Evolutionary conservation across 2,329 filamentous ascomycete species (phyloP).

Genomic region (Pseudophaeomoniella oleicola): DNA sequence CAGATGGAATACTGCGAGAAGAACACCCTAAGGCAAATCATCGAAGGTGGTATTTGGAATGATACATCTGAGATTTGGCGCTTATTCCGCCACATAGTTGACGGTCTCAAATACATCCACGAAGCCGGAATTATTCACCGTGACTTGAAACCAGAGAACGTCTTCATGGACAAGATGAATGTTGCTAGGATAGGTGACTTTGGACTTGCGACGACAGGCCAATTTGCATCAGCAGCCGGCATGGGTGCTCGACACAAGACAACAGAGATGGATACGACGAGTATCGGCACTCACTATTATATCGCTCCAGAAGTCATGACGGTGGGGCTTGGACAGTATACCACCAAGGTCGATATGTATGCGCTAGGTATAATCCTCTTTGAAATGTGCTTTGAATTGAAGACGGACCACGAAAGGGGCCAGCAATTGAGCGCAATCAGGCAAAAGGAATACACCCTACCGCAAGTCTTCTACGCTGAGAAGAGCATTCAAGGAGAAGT

Average conservation of each 20-base stretch:
- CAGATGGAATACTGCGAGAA: conserved; percentile 99
- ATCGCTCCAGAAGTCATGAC: conserved; percentile 84
- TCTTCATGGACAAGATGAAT: conserved; percentile 83
- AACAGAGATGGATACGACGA: conserved; percentile 14
- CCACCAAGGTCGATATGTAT: conserved; percentile 96
- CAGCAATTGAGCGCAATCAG: conserved; percentile 55
- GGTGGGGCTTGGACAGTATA: conserved; percentile 61
- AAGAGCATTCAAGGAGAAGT: conserved; percentile 59
- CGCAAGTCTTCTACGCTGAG: conserved; percentile 58
- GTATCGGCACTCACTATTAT: conserved; percentile 70
- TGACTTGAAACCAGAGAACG: conserved; percentile 92
- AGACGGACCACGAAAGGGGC: conserved; percentile 49
- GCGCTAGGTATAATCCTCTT: conserved; percentile 96
- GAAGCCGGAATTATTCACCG: conserved; percentile 83
- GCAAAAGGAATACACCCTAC: conserved; percentile 52
- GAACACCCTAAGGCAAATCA: conserved; percentile 76
- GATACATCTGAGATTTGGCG: conserved; percentile 73
- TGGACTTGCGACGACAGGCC: conserved; percentile 79
- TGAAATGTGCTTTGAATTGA: conserved; percentile 68
- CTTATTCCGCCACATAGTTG: conserved; percentile 77
- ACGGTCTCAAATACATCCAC: conserved; percentile 83
- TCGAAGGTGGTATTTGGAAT: conserved; percentile 54
- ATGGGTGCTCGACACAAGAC: conserved; percentile 11
- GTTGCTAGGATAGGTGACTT: conserved; percentile 97
- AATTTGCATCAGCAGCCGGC: conserved; percentile 44